Base-by-base conservation (phyloP, 768 basidiomycete species). In the Coprinopsis strossmayeri region DNA sequence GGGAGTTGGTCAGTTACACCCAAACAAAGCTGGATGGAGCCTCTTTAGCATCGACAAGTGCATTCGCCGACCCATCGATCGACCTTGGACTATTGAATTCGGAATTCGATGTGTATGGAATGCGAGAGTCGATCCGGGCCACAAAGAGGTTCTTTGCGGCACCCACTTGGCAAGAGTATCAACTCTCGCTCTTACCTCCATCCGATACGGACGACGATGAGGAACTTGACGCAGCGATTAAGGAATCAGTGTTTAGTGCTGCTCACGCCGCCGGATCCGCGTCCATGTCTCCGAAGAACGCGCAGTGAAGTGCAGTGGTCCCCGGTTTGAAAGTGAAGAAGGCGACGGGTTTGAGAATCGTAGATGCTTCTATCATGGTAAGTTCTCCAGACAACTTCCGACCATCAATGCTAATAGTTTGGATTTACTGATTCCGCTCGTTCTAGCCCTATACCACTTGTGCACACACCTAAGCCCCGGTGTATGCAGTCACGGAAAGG, bases 291-390 rank as follows among this genome's bases (percentile, higher is more conserved):
- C 52, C 60, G 0, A 44, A 41, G 12, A 45, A 50, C 12, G 60
- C 65, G 0, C 43, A 46, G 1, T 58, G 40, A n/a, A 69, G 69
- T 1, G 69, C 68, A 9, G 62, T 70, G 3, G 62, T 69, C 53
- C 62, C 69, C 5, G 59, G 69, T 48, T 53, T 72, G 37, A 52
- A 37, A 21, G 65, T 72, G 2, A 69, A 71, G 49, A 61, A 61
- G 1, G 56, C 59, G 0, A 40, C 20, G 1, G 69, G 66, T 3
- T 44, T 73, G 45, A 58, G 70, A 3, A 54, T 72, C 17, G 66
- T 72, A 11, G 69, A 72, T 57, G 64, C 63, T 3, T 67, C 66
- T n/a, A 59, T 61, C 48, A 46, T 65, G 39, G 69, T 67, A 49
- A 52, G 65, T 56, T 21, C 17, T 38, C 37, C 37, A 17, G 30